These are phyloP conservation scores for Penicillium bovifimosum DNA, from an alignment of 495 filamentous ascomycete species.

Conservation along the genomic window DNA sequence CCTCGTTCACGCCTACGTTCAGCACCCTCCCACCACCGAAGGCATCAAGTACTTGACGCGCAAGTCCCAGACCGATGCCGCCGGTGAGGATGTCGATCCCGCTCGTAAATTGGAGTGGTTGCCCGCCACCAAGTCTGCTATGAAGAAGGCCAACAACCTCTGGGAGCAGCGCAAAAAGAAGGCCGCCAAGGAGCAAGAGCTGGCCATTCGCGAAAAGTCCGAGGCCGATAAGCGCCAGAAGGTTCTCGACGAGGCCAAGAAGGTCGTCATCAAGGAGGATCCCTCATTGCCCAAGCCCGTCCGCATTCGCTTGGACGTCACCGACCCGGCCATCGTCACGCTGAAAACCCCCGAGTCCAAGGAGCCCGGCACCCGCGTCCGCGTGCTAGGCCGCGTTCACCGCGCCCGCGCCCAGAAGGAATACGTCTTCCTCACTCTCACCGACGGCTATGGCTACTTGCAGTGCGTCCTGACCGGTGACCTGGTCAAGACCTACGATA, in stretches of 20 bases:
- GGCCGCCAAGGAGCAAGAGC: conserved; percentile 61
- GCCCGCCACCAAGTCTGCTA: conserved; percentile 70
- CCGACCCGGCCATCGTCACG: conserved; percentile 52
- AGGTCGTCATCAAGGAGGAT: conserved; percentile 78
- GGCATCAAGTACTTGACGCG: conserved; percentile 60
- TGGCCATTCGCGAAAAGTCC: conserved; percentile 64
- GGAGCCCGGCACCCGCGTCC: conserved; percentile 68
- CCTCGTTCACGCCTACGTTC: conserved; percentile 68
- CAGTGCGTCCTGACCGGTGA: conserved; percentile 83
- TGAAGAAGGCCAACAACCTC: conserved; percentile 74
- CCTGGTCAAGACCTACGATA: conserved; percentile 88
- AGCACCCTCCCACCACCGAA: conserved; percentile 54
- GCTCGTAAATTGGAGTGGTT: conserved; percentile 62
- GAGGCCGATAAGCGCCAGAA: conserved; percentile 61
- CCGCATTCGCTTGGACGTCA: conserved; percentile 67
- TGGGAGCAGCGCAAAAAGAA: conserved; percentile 74
- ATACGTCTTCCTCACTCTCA: conserved; percentile 77
- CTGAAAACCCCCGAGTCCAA: conserved; percentile 50
- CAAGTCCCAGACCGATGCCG: conserved; percentile 60
- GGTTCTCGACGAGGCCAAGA: conserved; percentile 81
- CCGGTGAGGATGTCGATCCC: conserved; percentile 50
- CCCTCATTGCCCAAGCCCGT: conserved; percentile 69
- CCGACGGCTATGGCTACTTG: conserved; percentile 84
- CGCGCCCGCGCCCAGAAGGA: conserved; percentile 80
- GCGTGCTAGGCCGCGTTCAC: conserved; percentile 82